Evolutionary conservation across 345 rosid genomes (phyloP).

Genomic region (Populus simonii): DNA sequence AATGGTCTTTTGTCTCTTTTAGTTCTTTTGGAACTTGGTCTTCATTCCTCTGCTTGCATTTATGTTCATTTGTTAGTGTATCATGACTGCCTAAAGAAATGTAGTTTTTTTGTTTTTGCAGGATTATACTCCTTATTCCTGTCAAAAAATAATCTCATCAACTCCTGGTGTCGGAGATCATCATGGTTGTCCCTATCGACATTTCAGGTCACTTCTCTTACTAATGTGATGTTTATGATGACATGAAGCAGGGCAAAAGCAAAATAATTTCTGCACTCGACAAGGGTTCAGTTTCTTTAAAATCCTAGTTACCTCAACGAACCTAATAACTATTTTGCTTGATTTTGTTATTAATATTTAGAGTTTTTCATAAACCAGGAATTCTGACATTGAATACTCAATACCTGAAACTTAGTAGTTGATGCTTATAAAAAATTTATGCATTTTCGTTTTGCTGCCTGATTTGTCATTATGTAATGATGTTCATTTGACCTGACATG

Average conservation of each 20-base stretch:
- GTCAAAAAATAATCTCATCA: slow-evolving; percentile 72
- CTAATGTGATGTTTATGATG: not conserved
- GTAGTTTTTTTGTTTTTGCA: slow-evolving; percentile 27
- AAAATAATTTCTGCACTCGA: not conserved
- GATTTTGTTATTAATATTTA: no score
- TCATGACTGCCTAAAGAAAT: not conserved
- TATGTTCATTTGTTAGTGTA: not conserved
- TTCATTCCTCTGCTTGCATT: not conserved
- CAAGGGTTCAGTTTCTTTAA: not conserved
- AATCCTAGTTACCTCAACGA: no score
- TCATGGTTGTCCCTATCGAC: slow-evolving; percentile 93
- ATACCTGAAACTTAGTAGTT: no score
- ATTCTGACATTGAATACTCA: no score
- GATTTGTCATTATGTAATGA: not conserved
- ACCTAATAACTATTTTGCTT: no score
- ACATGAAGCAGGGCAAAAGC: not conserved
- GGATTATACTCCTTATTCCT: slow-evolving; percentile 96
- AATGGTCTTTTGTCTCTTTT: not conserved
- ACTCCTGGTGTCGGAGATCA: slow-evolving; percentile 88
- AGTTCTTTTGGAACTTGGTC: not conserved
- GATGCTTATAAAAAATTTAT: no score
- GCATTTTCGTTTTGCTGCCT: no score
- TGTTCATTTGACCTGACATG: not conserved
- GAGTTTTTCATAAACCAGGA: no score
- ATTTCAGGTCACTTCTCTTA: slow-evolving; percentile 63